Evolutionary conservation across 2,329 filamentous ascomycete genomes (phyloP), one percentile per base, ranked within the genome.

Genomic region (Ambrosiella beaveri): DNA sequence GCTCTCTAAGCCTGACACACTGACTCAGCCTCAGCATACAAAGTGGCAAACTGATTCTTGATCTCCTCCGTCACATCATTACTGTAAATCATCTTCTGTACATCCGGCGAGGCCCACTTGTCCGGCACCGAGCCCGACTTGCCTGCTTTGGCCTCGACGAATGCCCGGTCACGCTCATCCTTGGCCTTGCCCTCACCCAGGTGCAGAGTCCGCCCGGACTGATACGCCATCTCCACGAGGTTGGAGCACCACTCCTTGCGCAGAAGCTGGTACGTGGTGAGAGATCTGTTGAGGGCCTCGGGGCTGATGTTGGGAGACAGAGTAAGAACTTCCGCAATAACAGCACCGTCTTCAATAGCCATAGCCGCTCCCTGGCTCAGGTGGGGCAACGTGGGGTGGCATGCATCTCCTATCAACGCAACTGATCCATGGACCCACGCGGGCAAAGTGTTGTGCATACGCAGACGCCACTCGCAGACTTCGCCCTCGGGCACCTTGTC

Each of bases 101-200:
- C 79, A 64, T 85, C 81, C 8, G 81, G 80, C 67, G 82, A 83
- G 2, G 80, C 80, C 82, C 82, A 85, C 70, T 84, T 85, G 69
- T 85, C 82, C 1, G 80, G 80, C 61, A 77, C 77, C 58, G 70
- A 74, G 61, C 68, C 73, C 66, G 63, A 71, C 62, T 69, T 73
- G 65, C 74, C 75, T 66, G 64, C 71, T 63, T 71, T 73, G 61
- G 77, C 71, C 57, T 75, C 71, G 47, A 73, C 75, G 66, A 82
- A 79, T 69, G 73, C 71, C 58, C 70, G 72, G 63, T 82, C 79
- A 40, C 79, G 72, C 69, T 81, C 77, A 66, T 80, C 75, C 64
- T 76, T 77, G 36, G 77, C 78, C 62, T 73, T 72, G 53, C 79
- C 78, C 64, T 80, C 76, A 41, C 76, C 76, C 1, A 82, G 68